Base-by-base conservation (phyloP, 306 rosid genomes). In the Cicer arietinum region DNA sequence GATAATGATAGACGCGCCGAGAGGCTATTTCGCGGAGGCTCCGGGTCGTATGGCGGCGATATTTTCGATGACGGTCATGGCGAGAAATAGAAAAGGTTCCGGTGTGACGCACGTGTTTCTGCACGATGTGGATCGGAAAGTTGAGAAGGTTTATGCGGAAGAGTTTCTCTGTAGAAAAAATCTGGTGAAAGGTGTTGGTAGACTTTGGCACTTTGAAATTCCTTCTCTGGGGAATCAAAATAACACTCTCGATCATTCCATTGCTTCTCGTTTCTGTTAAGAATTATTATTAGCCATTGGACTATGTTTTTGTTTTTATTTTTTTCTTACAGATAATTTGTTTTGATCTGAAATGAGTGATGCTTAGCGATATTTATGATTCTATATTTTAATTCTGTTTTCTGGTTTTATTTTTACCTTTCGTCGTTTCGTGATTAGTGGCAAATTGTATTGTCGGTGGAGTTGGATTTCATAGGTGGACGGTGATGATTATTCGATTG, bases 1-100 rank as follows among this genome's bases (percentile, higher is more conserved):
- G 62, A 83, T 93, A 5, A 93, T 93, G 98, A 82, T 92, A 75
- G 95, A 92, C 50, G 98, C 98, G 50, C 98, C 98, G 10, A 67
- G 80, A 0, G 98, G 96, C 3, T 92, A 90, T 12, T 92, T 86
- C 0, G 74, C 96, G 0, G 93, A 89, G 84, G 92, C 92, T 2
- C 98, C 96, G 5, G 98, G 96, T 5, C 40, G 98, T 35, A 93
- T 93, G 98, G 96, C 75, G 14, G 96, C 95, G 58, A 89, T 93
- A 6, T 93, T 79, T 75, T 86, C 97, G 3, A 89, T 84, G 45
- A 86, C 95, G 3, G 88, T 90, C 5, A 93, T 90, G 95, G 97
- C 90, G 8, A 78, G 96, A 77, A 71, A 87, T 10, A 76, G 97
- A 54, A 71, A 73, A 51, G 87, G 95, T n/a, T 76, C 93, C 20